Base-by-base conservation (phyloP, 768 basidiomycete genomes). In the Boletellus sp. region DNA sequence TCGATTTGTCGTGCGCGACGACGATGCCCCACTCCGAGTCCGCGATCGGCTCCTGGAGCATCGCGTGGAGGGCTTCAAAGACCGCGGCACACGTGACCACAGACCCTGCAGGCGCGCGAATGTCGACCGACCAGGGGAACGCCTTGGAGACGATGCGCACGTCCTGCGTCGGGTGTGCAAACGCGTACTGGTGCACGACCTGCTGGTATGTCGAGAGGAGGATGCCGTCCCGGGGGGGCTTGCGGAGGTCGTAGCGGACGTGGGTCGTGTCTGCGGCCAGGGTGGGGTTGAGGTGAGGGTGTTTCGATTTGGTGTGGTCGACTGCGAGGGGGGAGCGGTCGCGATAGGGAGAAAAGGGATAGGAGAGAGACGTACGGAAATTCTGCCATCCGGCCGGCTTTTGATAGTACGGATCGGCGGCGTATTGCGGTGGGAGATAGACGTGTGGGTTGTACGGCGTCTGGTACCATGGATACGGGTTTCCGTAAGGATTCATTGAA, bases 1-100 rank as follows among this genome's bases (percentile, higher is more conserved):
- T 62, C 49, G 73, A 71, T 63, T 73, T 73, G 39, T 80, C 75
- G 23, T 48, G 59, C 6, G 28, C 8, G 28, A 74, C 59, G 16
- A 79, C 68, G 40, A 82, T 66, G 0, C 80, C 83, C 84, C 85
- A 87, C 57, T 87, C 86, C 4, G 83, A 83, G 51, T 87, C 83
- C 1, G 54, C 74, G 17, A 88, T 70, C 7, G 73, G 74, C 42
- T 78, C 69, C 43, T 85, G 79, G 23, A 88, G 67, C 41, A 63
- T 57, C 6, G 66, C 55, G 49, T 79, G 68, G 17, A 87, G 34
- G 3, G 73, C 78, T 26, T 79, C 76, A 72, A 84, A 84, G 5
- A 87, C 67, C 17, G 72, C 71, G 42, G 74, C 71, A 51, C 79
- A 81, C 2, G 81, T 81, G 40, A 75, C 50, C 17, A 58, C 28